phyloP scores from a whole-genome alignment of 225 moss, liverwort and hornwort genomes.

The Climacium dendroides region DNA sequence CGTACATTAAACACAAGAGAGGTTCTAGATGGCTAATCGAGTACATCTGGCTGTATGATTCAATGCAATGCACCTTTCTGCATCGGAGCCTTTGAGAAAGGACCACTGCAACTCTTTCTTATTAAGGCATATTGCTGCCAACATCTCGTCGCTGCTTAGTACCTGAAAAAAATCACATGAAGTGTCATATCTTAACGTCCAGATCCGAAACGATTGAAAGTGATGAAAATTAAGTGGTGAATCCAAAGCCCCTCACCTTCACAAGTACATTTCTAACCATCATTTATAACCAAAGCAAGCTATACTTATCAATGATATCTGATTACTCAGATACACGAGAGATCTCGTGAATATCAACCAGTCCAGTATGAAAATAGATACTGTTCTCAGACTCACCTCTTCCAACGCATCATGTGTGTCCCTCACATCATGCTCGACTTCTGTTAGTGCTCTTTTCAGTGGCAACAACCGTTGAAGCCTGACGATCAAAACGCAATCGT shows the following conservation, averaged over 20 bases:
- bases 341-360: background rate
- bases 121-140: slow-evolving; percentile 34
- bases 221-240: background rate
- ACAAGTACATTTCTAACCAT: background rate
- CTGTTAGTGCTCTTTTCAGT: slow-evolving; percentile 67
- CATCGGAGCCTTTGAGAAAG: background rate
- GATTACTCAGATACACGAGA: background rate
- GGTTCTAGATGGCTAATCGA: background rate
- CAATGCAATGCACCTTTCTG: slow-evolving; percentile 4
- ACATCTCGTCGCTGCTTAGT: slow-evolving; percentile 53
- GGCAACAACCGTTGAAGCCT: slow-evolving; percentile 81
- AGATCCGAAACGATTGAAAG: background rate
- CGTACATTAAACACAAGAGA: background rate
- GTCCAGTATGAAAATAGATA: background rate
- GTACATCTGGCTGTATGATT: background rate
- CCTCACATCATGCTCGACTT: slow-evolving; percentile 86
- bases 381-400: slow-evolving; percentile 21
- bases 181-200: background rate
- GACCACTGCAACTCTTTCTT: slow-evolving; percentile 26
- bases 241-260: background rate
- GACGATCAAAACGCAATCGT: background rate
- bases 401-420: slow-evolving; percentile 86
- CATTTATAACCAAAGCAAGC: background rate
- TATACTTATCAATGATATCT: background rate
- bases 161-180: slow-evolving; percentile 22